phyloP scores from a whole-genome alignment of 805 yeast species.

The Sporopachydermia lactativora region DNA sequence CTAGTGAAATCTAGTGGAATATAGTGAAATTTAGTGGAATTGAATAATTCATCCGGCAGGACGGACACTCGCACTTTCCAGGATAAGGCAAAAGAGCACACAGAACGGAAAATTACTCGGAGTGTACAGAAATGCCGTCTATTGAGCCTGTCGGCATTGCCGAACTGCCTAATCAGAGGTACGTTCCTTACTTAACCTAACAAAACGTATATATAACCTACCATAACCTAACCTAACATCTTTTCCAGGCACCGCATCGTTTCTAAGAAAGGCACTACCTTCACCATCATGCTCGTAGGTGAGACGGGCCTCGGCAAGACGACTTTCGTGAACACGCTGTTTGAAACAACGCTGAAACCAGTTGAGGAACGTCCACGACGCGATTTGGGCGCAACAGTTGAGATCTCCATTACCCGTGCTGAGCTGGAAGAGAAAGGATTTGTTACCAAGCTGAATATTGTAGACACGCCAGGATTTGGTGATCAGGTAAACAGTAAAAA shows the following conservation, averaged over 20 bases:
- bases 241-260: constrained; percentile 24
- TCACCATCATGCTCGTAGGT: constrained; percentile 77
- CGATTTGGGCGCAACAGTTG: constrained; percentile 57
- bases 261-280: constrained; percentile 43
- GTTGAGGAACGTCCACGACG: constrained; percentile 39
- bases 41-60: no score
- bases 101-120: no score
- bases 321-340: constrained; percentile 77
- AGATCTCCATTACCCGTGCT: constrained; percentile 68
- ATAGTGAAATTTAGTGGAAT: no score
- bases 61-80: no score
- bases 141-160: neutral
- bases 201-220: neutral
- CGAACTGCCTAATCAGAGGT: constrained; percentile 1
- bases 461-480: constrained; percentile 93
- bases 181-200: neutral
- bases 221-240: neutral
- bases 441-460: constrained; percentile 58
- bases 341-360: constrained; percentile 44
- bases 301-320: constrained; percentile 77
- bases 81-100: no score
- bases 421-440: constrained; percentile 75
- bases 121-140: neutral
- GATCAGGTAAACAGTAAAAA: constrained; percentile 76
- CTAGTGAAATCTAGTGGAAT: no score